A percentile compares a stretch with the other conserved stretches of the same genome.
Conservation (phyloP, 352 stramenopile genomes). For the Phytopythium montanum region DNA sequence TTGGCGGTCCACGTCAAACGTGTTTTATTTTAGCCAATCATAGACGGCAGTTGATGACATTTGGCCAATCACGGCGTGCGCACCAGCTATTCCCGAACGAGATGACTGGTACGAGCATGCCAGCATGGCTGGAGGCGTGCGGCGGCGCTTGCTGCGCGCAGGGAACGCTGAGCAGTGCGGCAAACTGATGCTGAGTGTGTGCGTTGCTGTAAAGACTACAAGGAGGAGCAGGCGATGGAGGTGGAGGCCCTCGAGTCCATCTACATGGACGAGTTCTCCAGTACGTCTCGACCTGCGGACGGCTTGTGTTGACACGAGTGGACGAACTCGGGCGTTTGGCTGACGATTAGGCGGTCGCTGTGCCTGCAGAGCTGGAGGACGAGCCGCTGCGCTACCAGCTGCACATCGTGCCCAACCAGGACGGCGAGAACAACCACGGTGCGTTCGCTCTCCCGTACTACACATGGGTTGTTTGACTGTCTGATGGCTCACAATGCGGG, state of each 20-base stretch:
- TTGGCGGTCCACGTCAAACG: neutral
- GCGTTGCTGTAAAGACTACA: conserved; percentile 58
- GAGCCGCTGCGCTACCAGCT: conserved; percentile 71
- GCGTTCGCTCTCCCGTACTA: conserved; percentile 4
- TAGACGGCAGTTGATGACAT: neutral
- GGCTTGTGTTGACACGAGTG: no score
- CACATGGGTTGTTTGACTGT: neutral
- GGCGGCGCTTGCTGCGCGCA: neutral
- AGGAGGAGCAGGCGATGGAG: conserved; percentile 87
- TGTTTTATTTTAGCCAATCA: conserved; percentile 25
- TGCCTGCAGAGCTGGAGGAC: conserved; percentile 60
- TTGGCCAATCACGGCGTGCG: conserved; percentile 26
- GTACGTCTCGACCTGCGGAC: conserved; percentile 28
- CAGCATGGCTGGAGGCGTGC: neutral
- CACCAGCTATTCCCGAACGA: conserved; percentile 20
- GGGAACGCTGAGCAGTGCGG: neutral
- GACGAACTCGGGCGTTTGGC: neutral
- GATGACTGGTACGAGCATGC: conserved; percentile 62
- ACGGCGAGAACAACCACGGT: conserved; percentile 83
- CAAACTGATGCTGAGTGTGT: conserved; percentile 2
- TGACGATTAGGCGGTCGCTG: neutral
- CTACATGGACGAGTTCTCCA: conserved; percentile 89
- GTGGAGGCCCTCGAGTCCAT: conserved; percentile 88
- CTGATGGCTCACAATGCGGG: neutral
- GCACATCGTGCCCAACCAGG: conserved; percentile 81